Base-by-base conservation (phyloP, 768 basidiomycete genomes). In the Suillus cothurnatus region DNA sequence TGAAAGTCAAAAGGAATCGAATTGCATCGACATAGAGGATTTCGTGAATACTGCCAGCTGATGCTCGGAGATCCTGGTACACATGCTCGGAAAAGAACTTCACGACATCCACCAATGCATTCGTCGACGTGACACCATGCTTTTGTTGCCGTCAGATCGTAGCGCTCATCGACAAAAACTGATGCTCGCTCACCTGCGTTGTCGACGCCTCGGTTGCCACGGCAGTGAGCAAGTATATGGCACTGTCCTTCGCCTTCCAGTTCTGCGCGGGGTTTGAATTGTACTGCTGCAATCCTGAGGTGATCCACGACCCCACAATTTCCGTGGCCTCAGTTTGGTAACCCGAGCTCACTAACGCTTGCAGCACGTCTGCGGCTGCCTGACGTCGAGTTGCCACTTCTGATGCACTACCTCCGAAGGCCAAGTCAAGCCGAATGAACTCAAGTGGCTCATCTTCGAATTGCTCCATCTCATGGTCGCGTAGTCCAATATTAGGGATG, bases 371-470 rank as follows among this genome's bases (percentile, higher is more conserved):
- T 0, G 92, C 95, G 0, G 95, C 97, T 3, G 97, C 92, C 71
- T 97, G 94, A 47, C 97, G 83, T 36, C 95, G 87, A 0, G 96
- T 99, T 50, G 92, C 88, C 34, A 86, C 85, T 71, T 96, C 96
- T 32, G 86, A 65, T 66, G 86, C 68, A 72, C 78, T 61, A 7
- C 77, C 79, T 49, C 76, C 78, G 71, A 85, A 80, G 17, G 95
- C 84, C 32, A 97, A 81, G 71, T 97, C 95, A 49, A 93, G 84
- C 26, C 94, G 89, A 70, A 98, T 93, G 74, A 91, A 99, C 73
- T 99, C 97, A 45, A 97, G 85, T 0, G 97, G 96, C 69, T 97
- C 96, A 66, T 99, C 97, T 77, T 97, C 95, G 71, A 99, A 99
- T 75, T 95, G 90, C 71, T 99, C 97, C 59, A 93, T 84, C 63